These are phyloP conservation scores for Magnaporthiopsis incrustans DNA, from an alignment of 2,329 filamentous ascomycete genomes.

Conservation along the genomic window DNA sequence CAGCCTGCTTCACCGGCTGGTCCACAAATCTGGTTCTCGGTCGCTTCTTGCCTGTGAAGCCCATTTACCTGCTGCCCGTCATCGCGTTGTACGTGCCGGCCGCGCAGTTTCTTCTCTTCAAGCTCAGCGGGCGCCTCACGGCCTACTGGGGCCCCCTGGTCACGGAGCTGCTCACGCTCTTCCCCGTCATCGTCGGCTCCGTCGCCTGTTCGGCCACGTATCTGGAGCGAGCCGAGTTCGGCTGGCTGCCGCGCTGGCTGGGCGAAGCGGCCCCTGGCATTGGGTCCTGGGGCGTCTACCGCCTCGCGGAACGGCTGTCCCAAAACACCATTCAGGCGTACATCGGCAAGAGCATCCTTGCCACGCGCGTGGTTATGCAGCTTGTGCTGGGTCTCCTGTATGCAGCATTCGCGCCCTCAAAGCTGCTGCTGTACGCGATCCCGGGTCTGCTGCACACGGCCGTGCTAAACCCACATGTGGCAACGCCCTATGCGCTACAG, in stretches of 20 bases:
- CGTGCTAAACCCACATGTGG: conserved; percentile 66
- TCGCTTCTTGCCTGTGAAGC: conserved; percentile 38
- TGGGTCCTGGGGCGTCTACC: conserved; percentile 58
- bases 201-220: conserved; percentile 55
- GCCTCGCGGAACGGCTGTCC: conserved; percentile 34
- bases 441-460: conserved; percentile 67
- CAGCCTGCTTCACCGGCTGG: conserved; percentile 64
- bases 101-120: conserved; percentile 64
- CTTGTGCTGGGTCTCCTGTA: conserved; percentile 58
- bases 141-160: conserved; percentile 65
- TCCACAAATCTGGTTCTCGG: conserved; percentile 53
- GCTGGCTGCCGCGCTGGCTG: conserved; percentile 45
- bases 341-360: conserved; percentile 54
- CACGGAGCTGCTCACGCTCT: conserved; percentile 66
- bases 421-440: conserved; percentile 55
- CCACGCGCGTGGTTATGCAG: conserved; percentile 67
- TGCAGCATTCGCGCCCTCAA: conserved; percentile 59
- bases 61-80: conserved; percentile 53
- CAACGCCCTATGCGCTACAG: conserved; percentile 49
- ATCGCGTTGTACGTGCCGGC: conserved; percentile 68
- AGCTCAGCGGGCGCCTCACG: conserved; percentile 57
- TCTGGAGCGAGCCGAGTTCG: conserved; percentile 53
- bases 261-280: conserved; percentile 59
- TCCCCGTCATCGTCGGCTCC: conserved; percentile 58
- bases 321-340: conserved; percentile 33